Evolutionary conservation across 768 basidiomycete species (phyloP).

Genomic region (Mycena polygramma): DNA sequence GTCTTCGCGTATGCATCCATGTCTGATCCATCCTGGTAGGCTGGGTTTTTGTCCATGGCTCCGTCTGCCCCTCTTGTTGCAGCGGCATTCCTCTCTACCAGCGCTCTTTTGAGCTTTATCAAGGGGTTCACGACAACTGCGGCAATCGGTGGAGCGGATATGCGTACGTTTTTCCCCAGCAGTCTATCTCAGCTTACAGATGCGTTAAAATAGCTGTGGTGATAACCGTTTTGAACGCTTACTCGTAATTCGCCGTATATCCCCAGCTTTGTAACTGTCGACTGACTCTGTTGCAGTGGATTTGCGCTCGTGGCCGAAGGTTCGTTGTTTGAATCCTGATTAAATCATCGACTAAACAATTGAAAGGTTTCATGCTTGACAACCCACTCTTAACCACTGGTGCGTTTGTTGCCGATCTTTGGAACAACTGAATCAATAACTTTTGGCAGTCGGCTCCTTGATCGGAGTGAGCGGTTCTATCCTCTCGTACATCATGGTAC

Average conservation of each 20-base stretch:
- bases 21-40: conserved; percentile 40
- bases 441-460: conserved; percentile 72
- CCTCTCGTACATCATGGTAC: conserved; percentile 92
- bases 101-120: conserved; percentile 82
- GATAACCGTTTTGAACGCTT: conserved; percentile 91
- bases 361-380: conserved; percentile 85
- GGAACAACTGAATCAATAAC: not conserved
- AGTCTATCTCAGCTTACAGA: conserved; percentile 28
- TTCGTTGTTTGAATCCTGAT: conserved; percentile 34
- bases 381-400: conserved; percentile 83
- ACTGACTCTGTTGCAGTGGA: conserved; percentile 55
- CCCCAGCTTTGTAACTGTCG: not conserved
- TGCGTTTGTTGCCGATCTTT: not conserved
- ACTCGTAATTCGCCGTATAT: conserved; percentile 62
- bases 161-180: conserved; percentile 66
- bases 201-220: conserved; percentile 73
- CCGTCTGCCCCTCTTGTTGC: conserved; percentile 81
- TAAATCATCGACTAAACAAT: conserved; percentile 14
- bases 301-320: conserved; percentile 93
- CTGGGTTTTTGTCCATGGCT: conserved; percentile 78
- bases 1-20: not conserved
- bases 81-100: conserved; percentile 82
- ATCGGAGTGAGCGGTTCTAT: conserved; percentile 94
- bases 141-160: conserved; percentile 94
- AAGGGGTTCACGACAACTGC: conserved; percentile 91